A percentile compares a stretch with the other conserved stretches of the same genome.
These are phyloP conservation scores for Cladosporium sp. DNA, from an alignment of 2,329 filamentous ascomycete species.

Conservation along the genomic window DNA sequence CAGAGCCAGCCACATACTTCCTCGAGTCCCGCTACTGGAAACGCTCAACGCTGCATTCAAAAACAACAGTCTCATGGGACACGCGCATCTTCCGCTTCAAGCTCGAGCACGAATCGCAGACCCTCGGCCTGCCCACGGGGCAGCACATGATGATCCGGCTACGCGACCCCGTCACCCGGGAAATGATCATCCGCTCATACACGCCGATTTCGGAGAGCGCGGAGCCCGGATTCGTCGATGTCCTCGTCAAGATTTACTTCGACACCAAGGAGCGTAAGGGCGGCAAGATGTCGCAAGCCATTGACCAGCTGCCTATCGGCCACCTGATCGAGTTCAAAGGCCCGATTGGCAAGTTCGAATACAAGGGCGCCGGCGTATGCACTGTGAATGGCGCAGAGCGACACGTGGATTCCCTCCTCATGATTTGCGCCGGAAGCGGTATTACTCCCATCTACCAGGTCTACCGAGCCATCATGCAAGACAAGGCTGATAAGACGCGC, in stretches of 20 bases:
- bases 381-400: slow-evolving; percentile 58
- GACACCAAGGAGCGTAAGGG: slow-evolving; percentile 59
- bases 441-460: slow-evolving; percentile 92
- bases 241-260: slow-evolving; percentile 82
- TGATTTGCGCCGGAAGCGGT: slow-evolving; percentile 87
- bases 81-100: slow-evolving; percentile 79
- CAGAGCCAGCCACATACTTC: slow-evolving; percentile 60
- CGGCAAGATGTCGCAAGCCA: slow-evolving; percentile 78
- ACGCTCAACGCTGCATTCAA: slow-evolving; percentile 68
- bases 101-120: slow-evolving; percentile 69
- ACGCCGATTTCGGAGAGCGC: slow-evolving; percentile 73
- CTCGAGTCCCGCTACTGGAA: slow-evolving; percentile 71
- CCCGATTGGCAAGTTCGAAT: slow-evolving; percentile 82
- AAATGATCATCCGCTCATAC: slow-evolving; percentile 80
- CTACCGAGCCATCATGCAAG: slow-evolving; percentile 68
- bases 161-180: slow-evolving; percentile 66
- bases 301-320: slow-evolving; percentile 71
- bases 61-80: slow-evolving; percentile 71
- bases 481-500: slow-evolving; percentile 61
- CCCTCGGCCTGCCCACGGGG: slow-evolving; percentile 74
- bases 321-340: slow-evolving; percentile 82
- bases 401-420: slow-evolving; percentile 67
- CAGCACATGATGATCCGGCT: slow-evolving; percentile 86
- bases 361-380: slow-evolving; percentile 67
- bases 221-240: slow-evolving; percentile 64